These are phyloP conservation scores for Tripterygium wilfordii DNA, from an alignment of 177 flowering plant genomes.

Conservation along the genomic window DNA sequence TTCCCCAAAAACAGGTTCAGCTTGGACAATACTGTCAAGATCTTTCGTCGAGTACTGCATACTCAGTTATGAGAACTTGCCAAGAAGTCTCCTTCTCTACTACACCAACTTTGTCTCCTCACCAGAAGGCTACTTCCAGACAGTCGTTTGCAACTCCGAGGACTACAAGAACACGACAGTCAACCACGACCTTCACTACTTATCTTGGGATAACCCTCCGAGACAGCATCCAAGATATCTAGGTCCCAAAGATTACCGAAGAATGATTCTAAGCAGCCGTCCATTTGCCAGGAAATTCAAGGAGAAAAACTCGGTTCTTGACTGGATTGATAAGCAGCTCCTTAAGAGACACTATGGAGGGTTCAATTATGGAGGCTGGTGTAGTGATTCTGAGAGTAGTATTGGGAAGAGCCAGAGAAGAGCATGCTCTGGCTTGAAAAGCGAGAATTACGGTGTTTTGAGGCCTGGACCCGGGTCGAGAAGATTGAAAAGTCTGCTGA, in stretches of 20 bases:
- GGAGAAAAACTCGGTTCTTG: conserved; percentile 51
- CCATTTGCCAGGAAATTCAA: conserved; percentile 92
- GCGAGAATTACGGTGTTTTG: conserved; percentile 39
- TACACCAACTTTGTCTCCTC: conserved; percentile 94
- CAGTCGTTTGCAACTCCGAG: conserved; percentile 77
- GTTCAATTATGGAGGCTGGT: conserved; percentile 80
- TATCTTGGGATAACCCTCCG: conserved; percentile 90
- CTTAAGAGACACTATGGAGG: conserved; percentile 34
- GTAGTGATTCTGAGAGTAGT: conserved; percentile 26
- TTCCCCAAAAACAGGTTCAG: conserved; percentile 65
- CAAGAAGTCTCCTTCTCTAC: conserved; percentile 90
- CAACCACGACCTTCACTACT: conserved; percentile 90
- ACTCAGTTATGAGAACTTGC: conserved; percentile 87
- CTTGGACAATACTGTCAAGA: conserved; percentile 87
- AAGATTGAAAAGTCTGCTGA: conserved; percentile 51
- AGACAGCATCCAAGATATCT: conserved; percentile 86
- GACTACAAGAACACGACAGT: conserved; percentile 68
- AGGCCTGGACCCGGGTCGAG: conserved; percentile 72
- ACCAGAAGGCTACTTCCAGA: conserved; percentile 97
- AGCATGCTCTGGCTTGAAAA: conserved; percentile 26
- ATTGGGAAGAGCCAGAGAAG: conserved; percentile 7
- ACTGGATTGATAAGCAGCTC: conserved; percentile 67
- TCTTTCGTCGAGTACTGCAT: conserved; percentile 79
- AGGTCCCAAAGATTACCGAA: conserved; percentile 52
- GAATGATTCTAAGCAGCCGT: conserved; percentile 53